Evolutionary conservation across 148 eudicot genomes (phyloP).

Genomic region (Rhododendron mucronatum): DNA sequence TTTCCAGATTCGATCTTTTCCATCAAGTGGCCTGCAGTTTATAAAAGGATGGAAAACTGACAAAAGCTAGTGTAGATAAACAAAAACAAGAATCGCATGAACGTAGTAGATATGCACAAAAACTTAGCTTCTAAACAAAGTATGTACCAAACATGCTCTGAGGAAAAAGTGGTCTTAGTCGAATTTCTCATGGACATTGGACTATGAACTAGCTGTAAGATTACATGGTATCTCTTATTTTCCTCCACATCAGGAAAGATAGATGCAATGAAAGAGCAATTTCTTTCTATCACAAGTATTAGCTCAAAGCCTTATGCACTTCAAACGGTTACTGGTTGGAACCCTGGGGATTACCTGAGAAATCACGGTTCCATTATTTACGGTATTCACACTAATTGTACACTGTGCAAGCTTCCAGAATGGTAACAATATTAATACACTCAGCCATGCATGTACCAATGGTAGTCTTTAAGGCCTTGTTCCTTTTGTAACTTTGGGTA

Average conservation of each 20-base stretch:
- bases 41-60: not conserved
- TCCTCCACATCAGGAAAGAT: not conserved
- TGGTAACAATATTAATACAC: not conserved
- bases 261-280: not conserved
- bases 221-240: not conserved
- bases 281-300: not conserved
- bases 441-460: not conserved
- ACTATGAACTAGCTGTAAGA: constrained; percentile 2
- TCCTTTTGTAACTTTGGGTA: no score
- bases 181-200: not conserved
- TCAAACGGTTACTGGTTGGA: not conserved
- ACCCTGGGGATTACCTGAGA: not conserved
- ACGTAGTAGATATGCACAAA: not conserved
- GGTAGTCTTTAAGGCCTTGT: not conserved
- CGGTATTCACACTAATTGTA: not conserved
- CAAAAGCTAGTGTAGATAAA: not conserved
- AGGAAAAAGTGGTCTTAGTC: not conserved
- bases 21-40: constrained; percentile 83
- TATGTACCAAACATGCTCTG: not conserved
- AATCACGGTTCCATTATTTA: not conserved
- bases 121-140: not conserved
- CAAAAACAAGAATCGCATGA: not conserved
- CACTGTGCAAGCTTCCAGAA: not conserved
- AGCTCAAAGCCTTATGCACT: not conserved
- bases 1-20: constrained; percentile 76